Percentiles rank a stretch among this genome's conserved stretches.
phyloP scores from a whole-genome alignment of 164 flowering plant species.

The Vitis rotundifolia region DNA sequence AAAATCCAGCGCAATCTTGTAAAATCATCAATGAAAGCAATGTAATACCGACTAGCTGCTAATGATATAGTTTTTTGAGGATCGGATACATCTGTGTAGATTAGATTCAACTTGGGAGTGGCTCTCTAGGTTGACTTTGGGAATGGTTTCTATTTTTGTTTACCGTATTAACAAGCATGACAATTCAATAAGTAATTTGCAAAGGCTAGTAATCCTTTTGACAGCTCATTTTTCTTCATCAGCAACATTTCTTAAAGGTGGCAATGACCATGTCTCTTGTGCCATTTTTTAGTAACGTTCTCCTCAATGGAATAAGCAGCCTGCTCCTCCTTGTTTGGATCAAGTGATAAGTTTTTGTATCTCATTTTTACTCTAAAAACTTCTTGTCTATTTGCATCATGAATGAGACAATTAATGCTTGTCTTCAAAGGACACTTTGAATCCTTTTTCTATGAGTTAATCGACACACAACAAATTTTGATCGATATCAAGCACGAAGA shows the following conservation, averaged over 20 bases:
- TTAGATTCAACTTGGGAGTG: conserved; percentile 7
- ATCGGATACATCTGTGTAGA: conserved; percentile 9
- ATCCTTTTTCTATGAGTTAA: no score
- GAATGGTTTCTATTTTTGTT: conserved; percentile 11
- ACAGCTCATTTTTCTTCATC: background rate
- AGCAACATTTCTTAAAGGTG: background rate
- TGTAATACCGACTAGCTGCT: no score
- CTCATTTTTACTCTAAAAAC: background rate
- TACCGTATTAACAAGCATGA: conserved; percentile 2
- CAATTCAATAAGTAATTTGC: conserved; percentile 2
- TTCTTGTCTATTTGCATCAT: no score
- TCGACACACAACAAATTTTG: no score
- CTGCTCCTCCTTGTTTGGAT: conserved; percentile 7
- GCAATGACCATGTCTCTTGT: conserved; percentile 6
- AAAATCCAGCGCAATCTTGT: no score
- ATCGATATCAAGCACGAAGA: no score
- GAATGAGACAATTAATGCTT: no score
- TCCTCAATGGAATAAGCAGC: background rate
- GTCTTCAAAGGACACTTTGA: no score
- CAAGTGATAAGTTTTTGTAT: conserved; percentile 13
- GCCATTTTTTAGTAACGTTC: background rate
- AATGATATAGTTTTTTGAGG: conserved; percentile 18
- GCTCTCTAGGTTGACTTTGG: conserved; percentile 15
- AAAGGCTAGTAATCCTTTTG: background rate
- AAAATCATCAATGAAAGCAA: no score